Conservation (phyloP, 164 flowering plant species). For the Brasenia schreberi region DNA sequence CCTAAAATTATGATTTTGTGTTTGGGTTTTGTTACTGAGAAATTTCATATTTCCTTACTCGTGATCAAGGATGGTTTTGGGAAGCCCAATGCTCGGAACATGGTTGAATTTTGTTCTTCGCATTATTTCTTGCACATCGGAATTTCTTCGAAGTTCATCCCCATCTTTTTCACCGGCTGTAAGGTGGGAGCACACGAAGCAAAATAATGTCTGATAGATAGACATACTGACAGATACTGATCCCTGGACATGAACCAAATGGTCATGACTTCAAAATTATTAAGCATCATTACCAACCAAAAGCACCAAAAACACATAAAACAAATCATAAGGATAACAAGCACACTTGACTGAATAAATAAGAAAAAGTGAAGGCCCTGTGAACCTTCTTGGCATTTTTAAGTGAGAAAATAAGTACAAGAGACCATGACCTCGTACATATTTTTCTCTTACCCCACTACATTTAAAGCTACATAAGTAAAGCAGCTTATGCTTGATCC, state of each 20-base stretch:
- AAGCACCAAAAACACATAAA: too few relatives aligned
- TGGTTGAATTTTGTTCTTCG: slow-evolving; percentile 61
- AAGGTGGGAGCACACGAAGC: slow-evolving; percentile 88
- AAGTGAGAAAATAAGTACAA: too few relatives aligned
- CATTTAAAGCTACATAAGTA: not conserved
- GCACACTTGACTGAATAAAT: too few relatives aligned
- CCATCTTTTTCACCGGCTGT: slow-evolving; percentile 86
- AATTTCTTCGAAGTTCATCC: slow-evolving; percentile 69
- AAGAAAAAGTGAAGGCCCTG: too few relatives aligned
- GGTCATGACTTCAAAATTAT: not conserved
- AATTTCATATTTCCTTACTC: slow-evolving; percentile 48
- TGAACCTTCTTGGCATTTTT: too few relatives aligned
- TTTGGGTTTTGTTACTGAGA: not conserved
- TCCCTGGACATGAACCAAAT: slow-evolving; percentile 46
- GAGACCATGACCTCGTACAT: too few relatives aligned
- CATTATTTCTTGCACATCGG: slow-evolving; percentile 81
- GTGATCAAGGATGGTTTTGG: slow-evolving; percentile 60
- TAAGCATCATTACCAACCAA: not conserved
- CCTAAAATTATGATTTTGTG: not conserved
- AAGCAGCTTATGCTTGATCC: too few relatives aligned
- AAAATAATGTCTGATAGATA: slow-evolving; percentile 81
- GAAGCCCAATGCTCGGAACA: slow-evolving; percentile 33
- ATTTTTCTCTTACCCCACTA: not conserved
- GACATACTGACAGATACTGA: slow-evolving; percentile 95
- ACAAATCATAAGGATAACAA: not conserved